phyloP scores from a whole-genome alignment of 495 filamentous ascomycete species.

The Penicillium fimorum region DNA sequence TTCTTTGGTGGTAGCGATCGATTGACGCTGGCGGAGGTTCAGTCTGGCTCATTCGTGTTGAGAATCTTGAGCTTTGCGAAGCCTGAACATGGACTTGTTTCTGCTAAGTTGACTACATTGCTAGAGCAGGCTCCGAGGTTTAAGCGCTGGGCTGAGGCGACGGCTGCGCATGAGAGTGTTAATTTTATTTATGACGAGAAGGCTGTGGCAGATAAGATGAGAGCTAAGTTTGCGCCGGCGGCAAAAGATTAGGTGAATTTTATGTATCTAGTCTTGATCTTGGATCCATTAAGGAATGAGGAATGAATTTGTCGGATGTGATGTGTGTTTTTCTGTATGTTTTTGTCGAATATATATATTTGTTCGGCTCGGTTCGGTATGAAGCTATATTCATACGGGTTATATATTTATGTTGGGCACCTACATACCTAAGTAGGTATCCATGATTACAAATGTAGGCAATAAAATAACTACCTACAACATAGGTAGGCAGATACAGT shows the following conservation, averaged over 20 bases:
- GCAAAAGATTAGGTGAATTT: conserved; percentile 20
- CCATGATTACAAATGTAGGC: too few relatives aligned
- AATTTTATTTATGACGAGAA: conserved; percentile 60
- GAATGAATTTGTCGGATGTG: not conserved
- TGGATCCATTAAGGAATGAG: not conserved
- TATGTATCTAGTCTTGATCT: not conserved
- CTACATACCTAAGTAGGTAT: too few relatives aligned
- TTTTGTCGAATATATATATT: not conserved
- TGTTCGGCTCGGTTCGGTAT: not conserved
- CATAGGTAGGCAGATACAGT: not conserved
- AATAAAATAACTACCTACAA: too few relatives aligned
- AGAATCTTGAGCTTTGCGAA: conserved; percentile 53
- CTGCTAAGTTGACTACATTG: conserved; percentile 44
- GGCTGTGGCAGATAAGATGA: conserved; percentile 21
- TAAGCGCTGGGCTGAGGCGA: conserved; percentile 63
- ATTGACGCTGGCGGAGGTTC: conserved; percentile 73
- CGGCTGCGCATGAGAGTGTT: conserved; percentile 63
- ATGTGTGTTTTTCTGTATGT: not conserved
- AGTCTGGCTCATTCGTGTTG: conserved; percentile 66
- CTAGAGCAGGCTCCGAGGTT: conserved; percentile 62
- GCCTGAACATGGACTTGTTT: conserved; percentile 49
- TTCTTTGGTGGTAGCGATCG: conserved; percentile 80
- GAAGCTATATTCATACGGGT: not conserved
- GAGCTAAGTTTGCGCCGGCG: conserved; percentile 28
- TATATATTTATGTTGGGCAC: not conserved